Evolutionary conservation across 106 monocot species (phyloP), one percentile per base, ranked within the genome.

Genomic region (Phalaenopsis equestris): DNA sequence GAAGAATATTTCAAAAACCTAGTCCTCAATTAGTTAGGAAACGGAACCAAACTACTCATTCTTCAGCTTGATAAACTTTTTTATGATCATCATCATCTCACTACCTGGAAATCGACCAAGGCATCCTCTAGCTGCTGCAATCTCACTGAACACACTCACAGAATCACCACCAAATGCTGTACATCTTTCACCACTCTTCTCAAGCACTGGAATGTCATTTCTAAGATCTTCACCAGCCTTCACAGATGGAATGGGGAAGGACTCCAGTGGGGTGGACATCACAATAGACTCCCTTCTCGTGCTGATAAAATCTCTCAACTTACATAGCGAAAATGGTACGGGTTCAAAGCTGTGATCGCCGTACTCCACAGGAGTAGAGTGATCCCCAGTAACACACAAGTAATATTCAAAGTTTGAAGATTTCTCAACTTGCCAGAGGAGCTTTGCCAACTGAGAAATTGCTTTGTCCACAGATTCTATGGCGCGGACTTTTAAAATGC

Each of bases 291-390:
- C 97, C 8, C 94, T 94, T 21, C 86, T 67, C 11, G 86, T 86
- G 77, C 72, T 41, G 23, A 94, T 90, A 73, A 87, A 98, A 58
- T 98, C 90, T 42, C 55, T 80, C 36, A 98, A 58, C 67, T 73
- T 81, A 78, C 97, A 98, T 8, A 94, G 46, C 10, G 89, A 65
- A 79, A 94, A 98, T 21, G 97, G 97, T 15, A 98, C 94, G 11
- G 97, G 94, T 64, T 98, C 97, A 39, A 90, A 98, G 61, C 97
- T 98, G 80, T 98, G 97, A 67, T 98, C 97, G 15, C 97, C 97
- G 42, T 98, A 98, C 57, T 98, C 97, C 48, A 92, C 94, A 0
- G 97, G 97, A 46, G 97, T 98, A 2, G 97, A 98, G 81, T 94
- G 97, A 79, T 98, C 97, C 41, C 97, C 92, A 23, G 97, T 98